phyloP scores from a whole-genome alignment of 2,329 filamentous ascomycete genomes.

The Scolecobasidium constrictum region DNA sequence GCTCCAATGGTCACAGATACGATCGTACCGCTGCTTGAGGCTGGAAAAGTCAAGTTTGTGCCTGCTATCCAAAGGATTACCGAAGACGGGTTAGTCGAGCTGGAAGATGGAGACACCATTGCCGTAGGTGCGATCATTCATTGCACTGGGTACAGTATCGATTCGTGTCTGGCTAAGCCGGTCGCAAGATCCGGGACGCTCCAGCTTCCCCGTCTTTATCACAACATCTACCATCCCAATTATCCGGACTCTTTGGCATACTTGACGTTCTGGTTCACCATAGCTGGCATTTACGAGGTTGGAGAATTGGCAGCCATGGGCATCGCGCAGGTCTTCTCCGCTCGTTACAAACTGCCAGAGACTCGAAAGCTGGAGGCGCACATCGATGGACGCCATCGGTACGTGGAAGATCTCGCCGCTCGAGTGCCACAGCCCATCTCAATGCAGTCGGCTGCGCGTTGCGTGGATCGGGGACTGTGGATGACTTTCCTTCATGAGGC shows the following conservation, averaged over 20 bases:
- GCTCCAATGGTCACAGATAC: slow-evolving; percentile 13
- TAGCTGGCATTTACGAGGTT: slow-evolving; percentile 20
- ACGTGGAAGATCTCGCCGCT: slow-evolving; percentile 24
- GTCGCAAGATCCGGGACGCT: background rate
- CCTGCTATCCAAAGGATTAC: background rate
- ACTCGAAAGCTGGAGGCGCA: slow-evolving; percentile 23
- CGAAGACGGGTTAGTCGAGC: background rate
- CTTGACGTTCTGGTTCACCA: slow-evolving; percentile 25
- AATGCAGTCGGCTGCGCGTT: slow-evolving; percentile 17
- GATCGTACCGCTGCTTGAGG: slow-evolving; percentile 6
- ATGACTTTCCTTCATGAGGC: slow-evolving; percentile 30
- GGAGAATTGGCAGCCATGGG: slow-evolving; percentile 35
- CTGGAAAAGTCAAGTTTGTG: background rate
- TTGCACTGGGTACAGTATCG: background rate
- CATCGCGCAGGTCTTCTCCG: slow-evolving; percentile 34
- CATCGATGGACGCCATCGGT: slow-evolving; percentile 7
- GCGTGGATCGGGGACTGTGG: slow-evolving; percentile 19
- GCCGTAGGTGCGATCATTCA: background rate
- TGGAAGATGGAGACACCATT: background rate
- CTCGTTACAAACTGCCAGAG: slow-evolving; percentile 26
- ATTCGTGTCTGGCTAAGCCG: background rate
- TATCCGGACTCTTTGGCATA: slow-evolving; percentile 35
- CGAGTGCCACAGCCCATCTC: slow-evolving; percentile 20
- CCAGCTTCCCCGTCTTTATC: background rate
- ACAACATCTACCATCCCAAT: slow-evolving; percentile 33